A percentile compares a stretch with the other conserved stretches of the same genome.
phyloP scores from a whole-genome alignment of 352 stramenopile genomes.

The Phytophthora uliginosa region DNA sequence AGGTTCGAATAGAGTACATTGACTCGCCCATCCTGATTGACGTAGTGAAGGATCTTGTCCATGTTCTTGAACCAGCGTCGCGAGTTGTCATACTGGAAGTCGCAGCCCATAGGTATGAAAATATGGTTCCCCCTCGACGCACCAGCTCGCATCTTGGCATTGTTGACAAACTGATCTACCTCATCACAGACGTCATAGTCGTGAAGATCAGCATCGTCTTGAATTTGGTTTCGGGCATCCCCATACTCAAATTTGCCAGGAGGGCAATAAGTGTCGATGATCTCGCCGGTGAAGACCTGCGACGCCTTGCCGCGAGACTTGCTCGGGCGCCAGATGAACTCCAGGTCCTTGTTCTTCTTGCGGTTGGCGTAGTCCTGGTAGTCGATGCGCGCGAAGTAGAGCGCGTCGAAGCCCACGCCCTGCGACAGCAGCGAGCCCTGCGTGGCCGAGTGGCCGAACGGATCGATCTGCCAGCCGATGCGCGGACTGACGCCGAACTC shows the following conservation, averaged over 20 bases:
- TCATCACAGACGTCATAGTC: constrained; percentile 91
- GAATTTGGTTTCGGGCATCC: constrained; percentile 77
- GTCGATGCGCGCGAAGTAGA: constrained; percentile 99
- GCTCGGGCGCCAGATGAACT: constrained; percentile 97
- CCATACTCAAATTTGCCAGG: constrained; percentile 83
- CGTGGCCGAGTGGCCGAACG: constrained; percentile 95
- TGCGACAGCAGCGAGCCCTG: constrained; percentile 94
- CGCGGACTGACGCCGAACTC: constrained; percentile 95
- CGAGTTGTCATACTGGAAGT: constrained; percentile 96
- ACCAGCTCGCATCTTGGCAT: constrained; percentile 71
- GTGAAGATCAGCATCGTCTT: constrained; percentile 89
- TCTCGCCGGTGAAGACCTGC: constrained; percentile 91
- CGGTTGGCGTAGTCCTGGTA: constrained; percentile 96
- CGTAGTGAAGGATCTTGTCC: constrained; percentile 97
- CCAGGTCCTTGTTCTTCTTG: constrained; percentile 88
- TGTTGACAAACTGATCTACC: constrained; percentile 91
- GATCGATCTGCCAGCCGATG: constrained; percentile 99
- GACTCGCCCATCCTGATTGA: constrained; percentile 92
- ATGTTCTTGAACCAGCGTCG: constrained; percentile 95
- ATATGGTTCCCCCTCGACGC: constrained; percentile 86
- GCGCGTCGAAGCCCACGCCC: constrained; percentile 95
- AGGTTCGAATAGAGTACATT: constrained; percentile 98
- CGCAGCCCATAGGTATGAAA: constrained; percentile 94
- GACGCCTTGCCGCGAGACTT: constrained; percentile 84
- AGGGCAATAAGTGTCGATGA: constrained; percentile 86